Base-by-base conservation (phyloP, 805 yeast species). In the Zygoascus ofunaensis region DNA sequence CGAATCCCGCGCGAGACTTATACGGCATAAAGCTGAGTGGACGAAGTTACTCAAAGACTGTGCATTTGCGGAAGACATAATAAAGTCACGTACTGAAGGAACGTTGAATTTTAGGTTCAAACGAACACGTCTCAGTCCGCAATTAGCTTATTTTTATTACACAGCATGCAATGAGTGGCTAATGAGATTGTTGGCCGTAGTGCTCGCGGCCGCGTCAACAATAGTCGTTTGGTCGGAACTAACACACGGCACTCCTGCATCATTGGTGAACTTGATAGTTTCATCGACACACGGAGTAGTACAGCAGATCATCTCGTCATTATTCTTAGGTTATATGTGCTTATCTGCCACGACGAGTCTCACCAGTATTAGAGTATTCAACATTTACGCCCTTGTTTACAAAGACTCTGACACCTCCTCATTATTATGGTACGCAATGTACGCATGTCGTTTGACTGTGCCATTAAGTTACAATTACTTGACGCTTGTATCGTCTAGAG, bases 381-480 rank as follows among this genome's bases (percentile, higher is more conserved):
- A 82, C 57, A 71, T 82, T 60, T 86, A 84, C 58, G 87, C 82
- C 49, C 69, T 86, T 46, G 87, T 82, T 12, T 77, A 80, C 17
- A 72, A 72, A 49, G 73, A 78, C 43, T 80, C 90, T 0, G 90
- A 82, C 57, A 81, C 85, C 0, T 82, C 84, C 0, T 78, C 86
- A 14, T 73, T 82, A 19, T 71, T 85, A 28, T 86, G 85, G 58
- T 86, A 83, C 59, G 77, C 87, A 18, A 81, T 83, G 55, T 85
- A 86, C 55, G 79, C 85, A 17, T 82, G 89, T 42, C 77, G 95
- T 50, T 66, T 86, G 58, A 83, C 94, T 0, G 79, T 86, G 10
- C 95, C 95, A 8, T 67, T 86, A 49, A 77, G 85, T 21, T 86
- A 82, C 63, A 86, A 86, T 62, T 86, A 82, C 57, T 61, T 85